Base-by-base conservation (phyloP, 345 rosid genomes). In the Moricandia moricandioides region DNA sequence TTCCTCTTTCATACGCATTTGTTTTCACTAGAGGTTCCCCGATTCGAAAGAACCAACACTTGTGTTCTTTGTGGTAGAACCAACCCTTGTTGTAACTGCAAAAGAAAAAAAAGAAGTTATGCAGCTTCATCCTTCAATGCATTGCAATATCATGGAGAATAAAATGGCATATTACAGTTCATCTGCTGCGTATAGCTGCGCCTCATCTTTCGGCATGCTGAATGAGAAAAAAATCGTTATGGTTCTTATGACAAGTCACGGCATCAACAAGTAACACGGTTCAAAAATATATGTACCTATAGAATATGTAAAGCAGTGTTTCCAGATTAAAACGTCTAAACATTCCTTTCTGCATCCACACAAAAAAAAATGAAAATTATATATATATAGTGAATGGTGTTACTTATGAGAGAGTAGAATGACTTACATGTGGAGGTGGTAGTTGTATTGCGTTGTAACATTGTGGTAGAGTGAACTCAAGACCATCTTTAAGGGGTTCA, bases 161-260 rank as follows among this genome's bases (percentile, higher is more conserved):
- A 57, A 63, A 47, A 71, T 37, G 67, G 59, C 95, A 65, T n/a
- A n/a, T 54, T 88, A 90, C 97, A 94, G 97, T 91, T 91, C 97
- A 72, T 87, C 83, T 47, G 98, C 93, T 9, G 98, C 96, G 73
- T 81, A 81, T 62, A 94, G 72, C 47, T 94, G 98, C 27, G 90
- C 96, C 80, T 89, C 98, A 24, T 94, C 98, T 83, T 85, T 90
- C 1, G 98, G 97, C 97, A 94, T 90, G 92, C 97, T 94, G 92
- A 84, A 83, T 64, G 18, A 45, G 35, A 24, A 47, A 5, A 61
- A 69, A 66, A 33, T 45, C 18, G 49, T 47, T 58, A 72, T 27
- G 40, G 43, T 57, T 77, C 47, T 29, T 33, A 65, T 65, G 67
- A 57, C 45, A 69, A 33, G 43, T 13, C 65, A 54, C 51, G 26